phyloP scores from a whole-genome alignment of 768 basidiomycete species.

The Phylloporus sp. region DNA sequence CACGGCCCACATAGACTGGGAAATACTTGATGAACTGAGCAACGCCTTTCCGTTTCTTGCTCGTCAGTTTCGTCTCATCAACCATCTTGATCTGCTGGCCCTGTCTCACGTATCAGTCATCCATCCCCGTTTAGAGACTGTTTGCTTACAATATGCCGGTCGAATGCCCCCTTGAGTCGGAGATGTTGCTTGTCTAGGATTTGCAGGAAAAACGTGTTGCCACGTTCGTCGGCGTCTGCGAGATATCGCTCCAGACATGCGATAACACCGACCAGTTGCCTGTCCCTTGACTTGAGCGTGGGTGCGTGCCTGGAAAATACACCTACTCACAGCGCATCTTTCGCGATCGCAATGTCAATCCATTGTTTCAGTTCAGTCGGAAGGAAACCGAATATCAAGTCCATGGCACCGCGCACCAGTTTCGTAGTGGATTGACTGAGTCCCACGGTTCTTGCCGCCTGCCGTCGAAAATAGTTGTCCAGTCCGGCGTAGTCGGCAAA shows the following conservation, averaged over 20 bases:
- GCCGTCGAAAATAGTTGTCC: slow-evolving; percentile 90
- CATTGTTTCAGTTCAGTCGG: slow-evolving; percentile 78
- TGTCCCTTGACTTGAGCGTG: slow-evolving; percentile 30
- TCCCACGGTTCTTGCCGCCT: slow-evolving; percentile 72
- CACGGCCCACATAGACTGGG: slow-evolving; percentile 77
- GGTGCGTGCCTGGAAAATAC: not conserved
- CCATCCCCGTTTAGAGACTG: not conserved
- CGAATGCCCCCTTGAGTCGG: slow-evolving; percentile 70
- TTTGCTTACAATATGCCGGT: slow-evolving; percentile 63
- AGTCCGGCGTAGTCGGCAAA: slow-evolving; percentile 95
- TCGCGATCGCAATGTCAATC: slow-evolving; percentile 74
- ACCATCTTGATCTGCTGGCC: slow-evolving; percentile 84
- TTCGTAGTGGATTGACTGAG: slow-evolving; percentile 70
- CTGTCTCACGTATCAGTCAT: slow-evolving; percentile 36
- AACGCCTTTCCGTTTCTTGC: slow-evolving; percentile 90
- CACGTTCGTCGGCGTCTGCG: slow-evolving; percentile 72
- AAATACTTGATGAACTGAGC: slow-evolving; percentile 91
- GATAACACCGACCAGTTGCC: slow-evolving; percentile 83
- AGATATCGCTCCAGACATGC: slow-evolving; percentile 75
- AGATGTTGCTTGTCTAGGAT: slow-evolving; percentile 81
- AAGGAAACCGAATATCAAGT: slow-evolving; percentile 92
- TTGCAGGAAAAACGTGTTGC: slow-evolving; percentile 68
- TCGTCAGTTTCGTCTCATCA: slow-evolving; percentile 86
- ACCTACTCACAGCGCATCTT: slow-evolving; percentile 63
- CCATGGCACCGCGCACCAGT: slow-evolving; percentile 85